Base-by-base conservation (phyloP, 306 rosid species). In the Morella rubra region DNA sequence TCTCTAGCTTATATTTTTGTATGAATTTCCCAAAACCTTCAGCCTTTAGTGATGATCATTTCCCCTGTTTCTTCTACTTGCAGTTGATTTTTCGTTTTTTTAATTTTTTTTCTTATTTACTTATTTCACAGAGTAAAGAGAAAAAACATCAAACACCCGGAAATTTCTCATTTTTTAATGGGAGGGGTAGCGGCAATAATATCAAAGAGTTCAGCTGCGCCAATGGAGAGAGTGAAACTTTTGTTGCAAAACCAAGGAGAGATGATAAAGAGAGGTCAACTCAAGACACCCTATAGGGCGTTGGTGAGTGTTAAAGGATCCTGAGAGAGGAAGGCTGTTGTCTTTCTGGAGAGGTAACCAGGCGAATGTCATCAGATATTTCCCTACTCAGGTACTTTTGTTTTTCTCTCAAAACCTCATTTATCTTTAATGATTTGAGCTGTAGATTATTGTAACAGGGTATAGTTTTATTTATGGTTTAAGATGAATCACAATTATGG, bases 311-410 rank as follows among this genome's bases (percentile, higher is more conserved):
- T 81, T 90, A 72, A 73, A 85, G 96, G 86, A 88, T 95, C 19
- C 84, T 88, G 15, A 75, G 79, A 59, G 97, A 94, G 81, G 97
- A 94, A 84, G 98, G 98, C n/a, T 89, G 3, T 68, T 92, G 69
- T 85, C 97, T 72, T 89, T 95, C 73, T 95, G 99, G 99, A 87
- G 99, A 86, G 99, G 99, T 3, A 61, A 95, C 84, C 97, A 88
- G 79, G 99, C 90, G 76, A 92, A 86, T 74, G 85, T 92, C 49
- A 92, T 95, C 44, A 86, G 97, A 37, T 95, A 92, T 88, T 87
- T 95, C 84, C 97, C 99, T 56, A 95, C 98, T 61, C 99, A 95
- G 93, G 97, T 92, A 62, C 75, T 79, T 75, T 55, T 11, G 19
- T 69, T 44, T 49, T 49, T 9, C 16, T 14, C 8, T 27, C 58